Percentiles rank a stretch among this genome's conserved stretches.
Evolutionary conservation across 805 yeast species (phyloP).

Genomic region (Saturnispora halmiae): DNA sequence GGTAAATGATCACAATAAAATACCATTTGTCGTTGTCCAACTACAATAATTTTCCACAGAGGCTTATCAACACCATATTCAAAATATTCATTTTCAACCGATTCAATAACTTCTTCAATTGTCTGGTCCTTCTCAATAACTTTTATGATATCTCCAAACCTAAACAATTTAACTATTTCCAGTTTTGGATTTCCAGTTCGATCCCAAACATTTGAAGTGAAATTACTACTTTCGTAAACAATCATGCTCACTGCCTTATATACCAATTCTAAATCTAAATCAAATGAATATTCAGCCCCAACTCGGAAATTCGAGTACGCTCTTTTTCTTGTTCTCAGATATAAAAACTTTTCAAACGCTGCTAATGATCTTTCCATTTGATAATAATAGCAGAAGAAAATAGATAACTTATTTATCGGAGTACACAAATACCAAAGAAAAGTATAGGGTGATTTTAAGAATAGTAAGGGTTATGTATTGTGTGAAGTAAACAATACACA

Average conservation of each 20-base stretch:
- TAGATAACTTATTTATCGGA: too few species aligned
- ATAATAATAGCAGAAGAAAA: too few species aligned
- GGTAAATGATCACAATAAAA: conserved; percentile 26
- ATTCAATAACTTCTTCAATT: conserved; percentile 6
- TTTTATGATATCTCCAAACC: conserved; percentile 16
- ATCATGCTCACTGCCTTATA: conserved; percentile 11
- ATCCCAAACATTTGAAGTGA: conserved; percentile 2
- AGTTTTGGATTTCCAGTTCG: background rate
- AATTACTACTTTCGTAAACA: conserved; percentile 5
- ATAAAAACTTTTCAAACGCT: conserved; percentile 5
- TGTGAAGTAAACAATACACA: too few species aligned
- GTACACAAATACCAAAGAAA: too few species aligned
- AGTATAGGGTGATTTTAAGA: too few species aligned
- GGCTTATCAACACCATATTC: conserved; percentile 7
- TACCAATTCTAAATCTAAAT: conserved; percentile 2
- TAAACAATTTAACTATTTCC: conserved; percentile 1
- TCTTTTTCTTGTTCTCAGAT: conserved; percentile 6
- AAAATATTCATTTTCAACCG: conserved; percentile 1
- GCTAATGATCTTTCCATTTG: conserved; percentile 2
- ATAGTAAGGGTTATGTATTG: too few species aligned
- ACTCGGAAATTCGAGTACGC: conserved; percentile 9
- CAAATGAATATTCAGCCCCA: conserved; percentile 3
- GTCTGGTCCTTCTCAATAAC: conserved; percentile 11
- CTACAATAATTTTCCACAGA: conserved; percentile 15
- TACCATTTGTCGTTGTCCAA: conserved; percentile 10